Conservation (phyloP, 345 rosid genomes). For the Geranium rotundifolium region DNA sequence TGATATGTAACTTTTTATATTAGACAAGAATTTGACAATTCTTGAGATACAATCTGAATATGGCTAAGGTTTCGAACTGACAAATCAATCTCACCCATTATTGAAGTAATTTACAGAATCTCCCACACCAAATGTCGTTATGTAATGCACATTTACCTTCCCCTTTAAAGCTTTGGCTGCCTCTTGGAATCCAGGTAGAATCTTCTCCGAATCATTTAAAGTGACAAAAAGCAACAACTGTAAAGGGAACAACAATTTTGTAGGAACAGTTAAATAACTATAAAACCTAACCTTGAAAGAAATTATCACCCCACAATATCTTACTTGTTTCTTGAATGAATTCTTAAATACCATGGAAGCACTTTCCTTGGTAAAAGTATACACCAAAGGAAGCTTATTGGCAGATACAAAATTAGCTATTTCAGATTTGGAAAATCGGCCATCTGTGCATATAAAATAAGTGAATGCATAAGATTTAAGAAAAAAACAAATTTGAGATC, state of each 20-base stretch:
- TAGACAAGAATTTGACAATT: too few species aligned
- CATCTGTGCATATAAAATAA: conserved; percentile 36
- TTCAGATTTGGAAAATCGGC: conserved; percentile 63
- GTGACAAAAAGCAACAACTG: conserved; percentile 72
- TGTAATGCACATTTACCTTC: conserved; percentile 41
- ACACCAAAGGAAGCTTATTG: conserved; percentile 82
- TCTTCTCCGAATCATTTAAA: conserved; percentile 57
- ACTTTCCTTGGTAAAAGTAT: conserved; percentile 64
- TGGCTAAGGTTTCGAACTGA: background rate
- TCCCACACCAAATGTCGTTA: background rate
- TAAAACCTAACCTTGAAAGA: background rate
- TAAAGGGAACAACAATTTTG: conserved; percentile 7
- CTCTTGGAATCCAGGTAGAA: conserved; percentile 53
- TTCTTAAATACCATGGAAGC: conserved; percentile 75
- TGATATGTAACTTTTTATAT: too few species aligned
- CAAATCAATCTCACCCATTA: background rate
- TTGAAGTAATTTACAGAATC: background rate
- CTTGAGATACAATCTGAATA: too few species aligned
- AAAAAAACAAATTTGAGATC: background rate
- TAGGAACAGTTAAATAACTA: background rate
- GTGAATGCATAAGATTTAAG: background rate
- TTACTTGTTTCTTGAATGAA: conserved; percentile 78
- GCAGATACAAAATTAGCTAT: conserved; percentile 58
- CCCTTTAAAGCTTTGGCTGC: conserved; percentile 85
- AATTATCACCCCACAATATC: background rate